Percentiles rank a stretch among this genome's conserved stretches.
Evolutionary conservation across 352 stramenopile species (phyloP).

Genomic region (Peronospora tabacina): DNA sequence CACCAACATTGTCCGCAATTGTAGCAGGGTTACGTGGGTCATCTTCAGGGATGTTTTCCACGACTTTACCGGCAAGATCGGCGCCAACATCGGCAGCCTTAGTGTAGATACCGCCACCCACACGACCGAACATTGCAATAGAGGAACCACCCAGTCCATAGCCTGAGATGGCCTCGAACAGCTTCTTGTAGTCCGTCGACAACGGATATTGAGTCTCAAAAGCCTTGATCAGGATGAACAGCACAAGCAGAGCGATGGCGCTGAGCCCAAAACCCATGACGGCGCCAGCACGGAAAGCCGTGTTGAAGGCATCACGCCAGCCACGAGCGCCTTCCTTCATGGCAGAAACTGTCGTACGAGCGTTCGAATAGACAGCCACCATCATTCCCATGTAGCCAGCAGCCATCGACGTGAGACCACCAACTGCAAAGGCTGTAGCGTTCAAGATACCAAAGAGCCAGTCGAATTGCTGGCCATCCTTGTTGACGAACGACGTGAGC

Average conservation of each 20-base stretch:
- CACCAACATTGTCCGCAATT: constrained; percentile 99
- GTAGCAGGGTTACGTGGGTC: constrained; percentile 98
- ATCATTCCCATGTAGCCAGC: constrained; percentile 99
- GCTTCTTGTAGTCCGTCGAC: constrained; percentile 70
- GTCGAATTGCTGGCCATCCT: constrained; percentile 73
- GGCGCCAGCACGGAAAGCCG: constrained; percentile 94
- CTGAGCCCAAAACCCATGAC: constrained; percentile 99
- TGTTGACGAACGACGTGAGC: constrained; percentile 88
- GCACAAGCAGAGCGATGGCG: constrained; percentile 93
- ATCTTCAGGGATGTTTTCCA: constrained; percentile 98
- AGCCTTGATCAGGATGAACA: constrained; percentile 93
- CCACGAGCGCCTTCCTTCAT: constrained; percentile 90
- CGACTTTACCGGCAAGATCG: constrained; percentile 98
- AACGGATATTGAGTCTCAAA: constrained; percentile 91
- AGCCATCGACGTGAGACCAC: constrained; percentile 95
- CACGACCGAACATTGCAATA: constrained; percentile 99
- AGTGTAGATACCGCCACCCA: constrained; percentile 99
- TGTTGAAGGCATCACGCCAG: constrained; percentile 97
- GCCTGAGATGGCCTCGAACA: constrained; percentile 95
- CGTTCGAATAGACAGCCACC: constrained; percentile 98
- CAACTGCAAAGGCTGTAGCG: constrained; percentile 94
- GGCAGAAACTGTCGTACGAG: constrained; percentile 95
- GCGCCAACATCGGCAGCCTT: constrained; percentile 99
- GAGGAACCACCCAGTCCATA: constrained; percentile 97
- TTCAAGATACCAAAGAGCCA: constrained; percentile 91